Percentiles rank a stretch among this genome's conserved stretches.
phyloP scores from a whole-genome alignment of 2,329 filamentous ascomycete genomes.

The Penicillium sp. region DNA sequence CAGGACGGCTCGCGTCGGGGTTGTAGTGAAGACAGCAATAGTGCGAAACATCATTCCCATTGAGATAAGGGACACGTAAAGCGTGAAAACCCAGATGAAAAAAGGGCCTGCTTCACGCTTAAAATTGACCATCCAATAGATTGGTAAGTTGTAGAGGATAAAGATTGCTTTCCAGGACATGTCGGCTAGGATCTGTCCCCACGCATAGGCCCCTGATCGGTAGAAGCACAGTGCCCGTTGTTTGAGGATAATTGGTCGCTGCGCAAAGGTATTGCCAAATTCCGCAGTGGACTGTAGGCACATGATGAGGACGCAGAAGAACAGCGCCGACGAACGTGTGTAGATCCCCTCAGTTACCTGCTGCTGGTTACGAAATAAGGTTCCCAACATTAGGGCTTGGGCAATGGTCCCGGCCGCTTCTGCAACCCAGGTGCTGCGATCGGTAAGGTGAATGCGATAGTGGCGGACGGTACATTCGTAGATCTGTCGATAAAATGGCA shows the following conservation, averaged over 20 bases:
- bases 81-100: slow-evolving; percentile 60
- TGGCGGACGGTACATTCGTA: slow-evolving; percentile 38
- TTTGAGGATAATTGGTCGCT: slow-evolving; percentile 89
- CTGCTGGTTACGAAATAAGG: slow-evolving; percentile 72
- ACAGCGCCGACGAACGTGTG: slow-evolving; percentile 70
- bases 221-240: slow-evolving; percentile 82
- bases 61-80: slow-evolving; percentile 70
- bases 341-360: slow-evolving; percentile 67
- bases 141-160: slow-evolving; percentile 67
- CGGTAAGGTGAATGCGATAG: slow-evolving; percentile 68
- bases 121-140: slow-evolving; percentile 86
- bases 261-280: slow-evolving; percentile 78
- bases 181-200: slow-evolving; percentile 79
- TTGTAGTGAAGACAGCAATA: slow-evolving; percentile 55
- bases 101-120: slow-evolving; percentile 69
- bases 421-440: slow-evolving; percentile 65
- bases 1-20: slow-evolving; percentile 50
- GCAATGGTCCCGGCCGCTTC: slow-evolving; percentile 62
- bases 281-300: slow-evolving; percentile 74
- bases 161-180: slow-evolving; percentile 75
- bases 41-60: slow-evolving; percentile 87
- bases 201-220: slow-evolving; percentile 83
- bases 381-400: slow-evolving; percentile 71
- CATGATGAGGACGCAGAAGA: slow-evolving; percentile 82
- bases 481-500: neutral